phyloP scores from a whole-genome alignment of 768 basidiomycete species.

The Suillus cothurnatus region DNA sequence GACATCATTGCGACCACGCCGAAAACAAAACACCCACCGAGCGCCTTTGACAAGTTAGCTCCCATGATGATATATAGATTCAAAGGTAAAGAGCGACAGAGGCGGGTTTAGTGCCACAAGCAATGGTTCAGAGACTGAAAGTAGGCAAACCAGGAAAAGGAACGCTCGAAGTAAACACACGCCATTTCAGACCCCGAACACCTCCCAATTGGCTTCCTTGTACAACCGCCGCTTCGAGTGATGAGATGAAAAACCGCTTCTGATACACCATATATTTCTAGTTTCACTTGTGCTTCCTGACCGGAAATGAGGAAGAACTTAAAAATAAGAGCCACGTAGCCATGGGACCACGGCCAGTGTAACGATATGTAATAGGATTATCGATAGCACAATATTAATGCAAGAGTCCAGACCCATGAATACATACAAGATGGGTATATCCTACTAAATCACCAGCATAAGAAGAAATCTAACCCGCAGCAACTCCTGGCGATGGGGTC shows the following conservation, averaged over 20 bases:
- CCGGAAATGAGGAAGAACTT: background rate
- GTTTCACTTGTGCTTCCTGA: background rate
- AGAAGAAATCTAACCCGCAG: slow-evolving; percentile 13
- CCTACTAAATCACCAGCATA: slow-evolving; percentile 1
- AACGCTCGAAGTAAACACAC: slow-evolving; percentile 13
- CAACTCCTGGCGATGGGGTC: slow-evolving; percentile 14
- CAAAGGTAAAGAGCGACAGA: slow-evolving; percentile 67
- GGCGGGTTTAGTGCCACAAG: slow-evolving; percentile 37
- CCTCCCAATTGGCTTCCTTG: slow-evolving; percentile 9
- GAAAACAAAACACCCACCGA: slow-evolving; percentile 49
- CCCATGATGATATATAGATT: slow-evolving; percentile 57
- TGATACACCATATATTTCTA: background rate
- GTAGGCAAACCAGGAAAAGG: slow-evolving; percentile 7
- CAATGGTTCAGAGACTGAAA: slow-evolving; percentile 25
- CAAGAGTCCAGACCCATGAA: background rate
- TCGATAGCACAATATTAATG: background rate
- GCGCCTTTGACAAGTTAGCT: slow-evolving; percentile 83
- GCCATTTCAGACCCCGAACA: slow-evolving; percentile 32
- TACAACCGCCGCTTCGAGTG: background rate
- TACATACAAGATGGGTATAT: slow-evolving; percentile 5
- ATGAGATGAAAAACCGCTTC: background rate
- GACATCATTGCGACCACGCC: background rate
- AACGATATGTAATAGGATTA: background rate
- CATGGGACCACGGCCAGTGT: background rate
- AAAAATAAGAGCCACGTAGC: background rate